Conservation (phyloP, 2,329 filamentous ascomycete genomes). For the Botryosphaeria dothidea region DNA sequence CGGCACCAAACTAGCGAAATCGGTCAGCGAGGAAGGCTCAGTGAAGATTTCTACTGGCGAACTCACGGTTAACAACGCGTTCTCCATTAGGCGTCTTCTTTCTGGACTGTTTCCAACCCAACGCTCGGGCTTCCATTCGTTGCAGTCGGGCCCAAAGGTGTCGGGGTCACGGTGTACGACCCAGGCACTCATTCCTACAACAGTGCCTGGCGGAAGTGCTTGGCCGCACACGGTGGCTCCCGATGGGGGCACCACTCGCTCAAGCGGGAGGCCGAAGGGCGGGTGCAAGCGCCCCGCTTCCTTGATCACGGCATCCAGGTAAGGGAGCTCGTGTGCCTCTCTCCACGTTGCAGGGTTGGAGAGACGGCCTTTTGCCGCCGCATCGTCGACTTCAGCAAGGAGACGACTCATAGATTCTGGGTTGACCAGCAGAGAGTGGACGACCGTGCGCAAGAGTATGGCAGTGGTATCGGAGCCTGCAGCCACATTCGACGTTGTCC, state of each 20-base stretch:
- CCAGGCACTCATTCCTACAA: constrained; percentile 13
- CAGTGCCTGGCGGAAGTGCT: background rate
- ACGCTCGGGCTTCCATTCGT: background rate
- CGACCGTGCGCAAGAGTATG: constrained; percentile 36
- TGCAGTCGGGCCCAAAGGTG: background rate
- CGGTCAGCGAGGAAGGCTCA: background rate
- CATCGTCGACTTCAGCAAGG: constrained; percentile 25
- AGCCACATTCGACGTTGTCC: background rate
- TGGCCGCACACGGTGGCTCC: constrained; percentile 31
- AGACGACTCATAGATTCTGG: constrained; percentile 25
- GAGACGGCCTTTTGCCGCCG: constrained; percentile 31
- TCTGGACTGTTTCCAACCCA: background rate
- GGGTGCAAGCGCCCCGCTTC: constrained; percentile 56
- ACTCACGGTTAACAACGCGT: constrained; percentile 27
- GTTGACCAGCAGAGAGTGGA: constrained; percentile 38
- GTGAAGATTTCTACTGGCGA: background rate
- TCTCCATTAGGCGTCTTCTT: constrained; percentile 29
- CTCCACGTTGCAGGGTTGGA: constrained; percentile 29
- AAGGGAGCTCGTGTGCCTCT: constrained; percentile 26
- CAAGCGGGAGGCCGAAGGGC: constrained; percentile 49
- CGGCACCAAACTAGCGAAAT: constrained; percentile 33
- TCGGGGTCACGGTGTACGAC: background rate
- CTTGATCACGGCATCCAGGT: constrained; percentile 54
- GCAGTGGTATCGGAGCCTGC: constrained; percentile 43
- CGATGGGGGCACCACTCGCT: constrained; percentile 50